These are phyloP conservation scores for Peronospora destructor DNA, from an alignment of 352 stramenopile species.

Conservation along the genomic window DNA sequence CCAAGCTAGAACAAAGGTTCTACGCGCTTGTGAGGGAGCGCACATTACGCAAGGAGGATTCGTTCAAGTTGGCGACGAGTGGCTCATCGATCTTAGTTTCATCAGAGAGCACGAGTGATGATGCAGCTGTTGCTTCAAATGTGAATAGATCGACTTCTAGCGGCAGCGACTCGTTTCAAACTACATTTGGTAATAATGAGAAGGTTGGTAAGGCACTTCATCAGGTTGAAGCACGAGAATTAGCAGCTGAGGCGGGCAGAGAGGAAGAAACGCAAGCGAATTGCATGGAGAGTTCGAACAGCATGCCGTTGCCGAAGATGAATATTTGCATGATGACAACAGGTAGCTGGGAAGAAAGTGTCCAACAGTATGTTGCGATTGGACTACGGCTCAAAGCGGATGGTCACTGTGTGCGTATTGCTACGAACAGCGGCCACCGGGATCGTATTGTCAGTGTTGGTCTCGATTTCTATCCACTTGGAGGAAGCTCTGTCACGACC, in stretches of 20 bases:
- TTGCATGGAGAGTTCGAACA: constrained; percentile 16
- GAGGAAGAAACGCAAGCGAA: constrained; percentile 26
- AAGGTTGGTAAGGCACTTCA: constrained; percentile 24
- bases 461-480: constrained; percentile 67
- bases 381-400: constrained; percentile 60
- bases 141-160: constrained; percentile 27
- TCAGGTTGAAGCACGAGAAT: constrained; percentile 20
- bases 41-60: constrained; percentile 14
- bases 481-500: constrained; percentile 39
- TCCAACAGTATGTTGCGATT: constrained; percentile 73
- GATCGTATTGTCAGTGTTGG: constrained; percentile 50
- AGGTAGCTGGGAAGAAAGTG: constrained; percentile 58
- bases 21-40: constrained; percentile 36
- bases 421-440: constrained; percentile 73
- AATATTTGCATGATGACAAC: constrained; percentile 68
- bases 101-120: constrained; percentile 5
- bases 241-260: constrained; percentile 18
- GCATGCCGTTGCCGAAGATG: constrained; percentile 40
- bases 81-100: constrained; percentile 1
- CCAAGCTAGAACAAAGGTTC: constrained; percentile 34
- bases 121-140: constrained; percentile 12
- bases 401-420: constrained; percentile 88
- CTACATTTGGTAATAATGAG: constrained; percentile 24
- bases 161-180: constrained; percentile 28
- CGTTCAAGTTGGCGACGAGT: constrained; percentile 17